A percentile compares a stretch with the other conserved stretches of the same genome.
Conservation (phyloP, 2,329 filamentous ascomycete genomes). For the Trichoderma afroharzianum region DNA sequence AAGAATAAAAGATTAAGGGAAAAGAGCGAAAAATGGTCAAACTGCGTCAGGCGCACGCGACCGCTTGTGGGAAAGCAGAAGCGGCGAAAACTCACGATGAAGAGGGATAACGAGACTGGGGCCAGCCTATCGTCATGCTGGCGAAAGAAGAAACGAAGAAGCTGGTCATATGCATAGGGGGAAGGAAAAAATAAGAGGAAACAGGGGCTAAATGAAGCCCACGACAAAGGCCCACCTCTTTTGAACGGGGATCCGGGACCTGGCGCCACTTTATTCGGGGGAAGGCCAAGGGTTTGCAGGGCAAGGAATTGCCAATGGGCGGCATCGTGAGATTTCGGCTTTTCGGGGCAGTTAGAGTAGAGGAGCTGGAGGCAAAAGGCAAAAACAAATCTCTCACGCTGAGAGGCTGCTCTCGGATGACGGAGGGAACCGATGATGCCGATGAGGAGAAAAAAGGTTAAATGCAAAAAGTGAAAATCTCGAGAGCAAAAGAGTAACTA, state of each 20-base stretch:
- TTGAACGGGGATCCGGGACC: slow-evolving; percentile 11
- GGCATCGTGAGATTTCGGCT: slow-evolving; percentile 9
- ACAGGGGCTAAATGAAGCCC: slow-evolving; percentile 15
- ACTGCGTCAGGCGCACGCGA: slow-evolving; percentile 11
- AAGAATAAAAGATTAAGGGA: not conserved
- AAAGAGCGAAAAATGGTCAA: not conserved
- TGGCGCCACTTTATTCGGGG: slow-evolving; percentile 8
- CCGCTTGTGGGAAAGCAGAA: slow-evolving; percentile 8
- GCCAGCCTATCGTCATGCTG: not conserved
- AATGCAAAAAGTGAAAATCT: not conserved
- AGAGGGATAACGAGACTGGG: slow-evolving; percentile 8
- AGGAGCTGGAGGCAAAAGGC: not conserved
- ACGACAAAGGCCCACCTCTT: not conserved
- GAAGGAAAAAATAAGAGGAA: not conserved
- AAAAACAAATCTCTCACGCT: not conserved
- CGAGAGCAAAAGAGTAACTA: not conserved
- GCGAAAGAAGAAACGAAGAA: not conserved
- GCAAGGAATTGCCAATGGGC: not conserved
- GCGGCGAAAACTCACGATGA: slow-evolving; percentile 14
- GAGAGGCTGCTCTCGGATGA: slow-evolving; percentile 3
- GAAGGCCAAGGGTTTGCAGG: not conserved
- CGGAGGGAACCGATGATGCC: not conserved
- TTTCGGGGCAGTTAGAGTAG: not conserved
- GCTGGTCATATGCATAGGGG: not conserved
- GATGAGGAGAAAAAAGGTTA: not conserved